Evolutionary conservation across 306 rosid genomes (phyloP), one percentile per base, ranked within the genome.

Genomic region (Acacia melanoxylon): DNA sequence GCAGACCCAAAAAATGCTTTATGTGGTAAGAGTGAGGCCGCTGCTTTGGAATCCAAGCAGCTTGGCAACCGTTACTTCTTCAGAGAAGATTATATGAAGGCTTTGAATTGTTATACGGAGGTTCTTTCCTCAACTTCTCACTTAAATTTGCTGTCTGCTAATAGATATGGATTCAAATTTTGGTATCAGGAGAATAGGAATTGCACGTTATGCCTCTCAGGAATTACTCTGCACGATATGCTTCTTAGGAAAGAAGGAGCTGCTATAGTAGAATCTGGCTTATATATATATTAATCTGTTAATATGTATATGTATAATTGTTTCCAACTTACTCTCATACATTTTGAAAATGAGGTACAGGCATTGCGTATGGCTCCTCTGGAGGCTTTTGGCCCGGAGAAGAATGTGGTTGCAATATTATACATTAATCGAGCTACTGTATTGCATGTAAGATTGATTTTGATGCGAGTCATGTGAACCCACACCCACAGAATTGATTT

Each of bases 401-500:
- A 75, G 75, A 94, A 90, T 88, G 83, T 90, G 81, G 88, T 88
- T 82, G 88, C 94, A 33, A 87, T 88, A 5, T 86, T 94, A 86
- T 91, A 86, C 88, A 46, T 85, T 84, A 94, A 94, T 86, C 94
- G 97, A 77, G 98, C 98, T 84, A 85, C 88, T 52, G 94, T 87
- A 49, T 88, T 94, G 85, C 88, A 86, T 85, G 98, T 94, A 82
- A 86, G 94, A 74, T 78, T 79, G 44, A 44, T 69, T 41, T 35
- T 75, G 25, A 37, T 76, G 46, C 62, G 52, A 72, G 37, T 19
- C 24, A 35, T 51, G 22, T n/a, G 66, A 51, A 19, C 67, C 58
- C 41, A 5, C 40, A 5, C 41, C 3, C 72, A 17, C 7, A 3
- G 20, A 14, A 46, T 82, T 77, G 44, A 24, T 29, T 42, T 42